phyloP scores from a whole-genome alignment of 2,329 filamentous ascomycete genomes.

The Exophiala calicioides region DNA sequence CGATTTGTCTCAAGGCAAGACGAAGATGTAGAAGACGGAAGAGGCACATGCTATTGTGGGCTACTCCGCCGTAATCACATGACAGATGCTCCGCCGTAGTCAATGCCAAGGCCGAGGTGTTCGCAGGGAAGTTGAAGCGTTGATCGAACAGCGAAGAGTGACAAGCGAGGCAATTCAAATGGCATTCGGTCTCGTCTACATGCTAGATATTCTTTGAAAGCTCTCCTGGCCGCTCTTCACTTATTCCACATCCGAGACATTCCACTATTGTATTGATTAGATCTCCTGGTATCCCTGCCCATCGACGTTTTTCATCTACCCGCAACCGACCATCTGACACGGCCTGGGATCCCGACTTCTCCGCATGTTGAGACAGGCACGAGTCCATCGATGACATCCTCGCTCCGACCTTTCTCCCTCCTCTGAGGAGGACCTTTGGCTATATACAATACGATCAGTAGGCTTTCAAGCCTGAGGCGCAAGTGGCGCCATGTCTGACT shows the following conservation, averaged over 20 bases:
- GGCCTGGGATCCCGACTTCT: constrained; percentile 13
- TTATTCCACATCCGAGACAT: too few species aligned
- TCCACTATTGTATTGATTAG: too few species aligned
- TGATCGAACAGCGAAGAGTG: too few species aligned
- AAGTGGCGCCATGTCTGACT: constrained; percentile 38
- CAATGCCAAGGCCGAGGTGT: constrained; percentile 8
- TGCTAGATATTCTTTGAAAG: too few species aligned
- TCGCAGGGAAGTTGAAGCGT: too few species aligned
- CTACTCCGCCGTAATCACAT: not conserved
- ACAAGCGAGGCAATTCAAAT: too few species aligned
- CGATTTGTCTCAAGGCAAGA: too few species aligned
- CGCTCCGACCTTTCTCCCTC: constrained; percentile 7
- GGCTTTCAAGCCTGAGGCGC: constrained; percentile 1
- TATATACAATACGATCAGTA: not conserved
- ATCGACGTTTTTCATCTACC: too few species aligned
- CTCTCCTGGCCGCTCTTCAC: too few species aligned
- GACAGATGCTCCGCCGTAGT: constrained; percentile 1
- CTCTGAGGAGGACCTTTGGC: constrained; percentile 5
- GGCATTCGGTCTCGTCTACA: too few species aligned
- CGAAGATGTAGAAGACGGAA: not conserved
- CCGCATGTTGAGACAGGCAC: constrained; percentile 14
- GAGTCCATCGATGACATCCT: constrained; percentile 14
- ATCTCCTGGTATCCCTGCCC: too few species aligned
- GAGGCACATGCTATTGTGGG: not conserved
- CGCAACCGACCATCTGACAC: constrained; percentile 2